phyloP scores from a whole-genome alignment of 768 basidiomycete genomes.

The Suillus plorans region DNA sequence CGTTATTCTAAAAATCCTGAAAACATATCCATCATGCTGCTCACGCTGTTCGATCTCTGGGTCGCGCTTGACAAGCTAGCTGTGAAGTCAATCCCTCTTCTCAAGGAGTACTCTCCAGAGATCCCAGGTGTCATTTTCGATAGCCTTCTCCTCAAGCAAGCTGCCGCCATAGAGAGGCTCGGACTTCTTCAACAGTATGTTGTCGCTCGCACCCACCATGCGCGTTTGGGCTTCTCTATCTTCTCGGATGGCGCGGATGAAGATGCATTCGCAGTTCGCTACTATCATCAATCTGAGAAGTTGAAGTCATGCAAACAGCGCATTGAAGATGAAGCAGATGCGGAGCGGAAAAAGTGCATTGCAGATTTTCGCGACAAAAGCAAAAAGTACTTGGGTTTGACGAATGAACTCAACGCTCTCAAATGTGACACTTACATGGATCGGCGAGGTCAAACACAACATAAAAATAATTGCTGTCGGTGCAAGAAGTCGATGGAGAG shows the following conservation, averaged over 20 bases:
- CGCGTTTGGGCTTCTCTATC: constrained; percentile 15
- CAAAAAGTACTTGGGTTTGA: constrained; percentile 9
- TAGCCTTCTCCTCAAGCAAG: constrained; percentile 38
- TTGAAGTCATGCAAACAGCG: constrained; percentile 22
- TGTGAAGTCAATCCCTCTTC: constrained; percentile 34
- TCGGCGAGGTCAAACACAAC: background rate
- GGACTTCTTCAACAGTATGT: constrained; percentile 31
- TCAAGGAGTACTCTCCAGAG: constrained; percentile 46
- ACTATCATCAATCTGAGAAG: constrained; percentile 21
- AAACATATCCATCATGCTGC: constrained; percentile 36
- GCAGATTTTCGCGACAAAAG: constrained; percentile 28
- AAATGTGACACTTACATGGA: background rate
- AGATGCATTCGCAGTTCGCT: constrained; percentile 33
- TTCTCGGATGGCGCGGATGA: constrained; percentile 25
- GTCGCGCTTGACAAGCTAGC: constrained; percentile 42
- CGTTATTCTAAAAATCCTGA: constrained; percentile 38
- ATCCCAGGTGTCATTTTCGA: constrained; percentile 39
- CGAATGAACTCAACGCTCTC: background rate
- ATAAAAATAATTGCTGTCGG: constrained; percentile 17
- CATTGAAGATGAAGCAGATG: constrained; percentile 30
- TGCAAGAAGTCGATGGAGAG: constrained; percentile 26
- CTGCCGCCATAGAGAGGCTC: constrained; percentile 28
- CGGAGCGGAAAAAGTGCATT: constrained; percentile 17
- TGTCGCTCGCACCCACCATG: constrained; percentile 22
- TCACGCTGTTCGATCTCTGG: constrained; percentile 51